Evolutionary conservation across 2,329 filamentous ascomycete species (phyloP).

Genomic region (Diaporthe citriasiana): DNA sequence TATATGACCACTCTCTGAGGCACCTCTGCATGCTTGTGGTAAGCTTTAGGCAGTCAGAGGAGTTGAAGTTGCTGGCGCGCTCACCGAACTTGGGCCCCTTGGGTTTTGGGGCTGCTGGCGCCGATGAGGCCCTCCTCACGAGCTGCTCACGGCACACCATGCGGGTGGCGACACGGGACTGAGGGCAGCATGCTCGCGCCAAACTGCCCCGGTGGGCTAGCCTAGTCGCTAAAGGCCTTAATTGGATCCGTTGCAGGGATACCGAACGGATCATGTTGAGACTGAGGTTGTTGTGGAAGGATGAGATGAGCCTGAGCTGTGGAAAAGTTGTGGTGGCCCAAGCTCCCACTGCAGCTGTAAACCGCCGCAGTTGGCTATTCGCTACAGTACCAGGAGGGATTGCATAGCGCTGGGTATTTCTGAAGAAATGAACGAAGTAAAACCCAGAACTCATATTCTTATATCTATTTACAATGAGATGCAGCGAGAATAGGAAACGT

Average conservation of each 20-base stretch:
- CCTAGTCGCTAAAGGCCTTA: background rate
- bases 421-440: background rate
- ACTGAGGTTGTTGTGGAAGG: background rate
- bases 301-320: background rate
- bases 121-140: conserved; percentile 34
- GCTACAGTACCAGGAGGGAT: background rate
- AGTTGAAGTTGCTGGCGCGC: background rate
- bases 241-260: background rate
- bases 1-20: conserved; percentile 73
- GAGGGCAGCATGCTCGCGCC: conserved; percentile 10
- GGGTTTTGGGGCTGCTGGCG: conserved; percentile 33
- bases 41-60: background rate
- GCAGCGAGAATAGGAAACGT: background rate
- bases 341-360: conserved; percentile 7
- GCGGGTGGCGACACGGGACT: background rate
- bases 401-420: background rate
- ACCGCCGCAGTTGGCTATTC: too few relatives aligned
- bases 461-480: background rate
- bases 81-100: conserved; percentile 21
- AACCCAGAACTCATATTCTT: too few relatives aligned
- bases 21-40: conserved; percentile 40
- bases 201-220: background rate
- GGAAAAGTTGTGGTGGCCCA: conserved; percentile 34
- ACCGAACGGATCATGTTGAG: conserved; percentile 37
- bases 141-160: conserved; percentile 26